A percentile compares a stretch with the other conserved stretches of the same genome.
phyloP scores from a whole-genome alignment of 2,329 filamentous ascomycete species.

The Nannizziopsis arthrosporioides region DNA sequence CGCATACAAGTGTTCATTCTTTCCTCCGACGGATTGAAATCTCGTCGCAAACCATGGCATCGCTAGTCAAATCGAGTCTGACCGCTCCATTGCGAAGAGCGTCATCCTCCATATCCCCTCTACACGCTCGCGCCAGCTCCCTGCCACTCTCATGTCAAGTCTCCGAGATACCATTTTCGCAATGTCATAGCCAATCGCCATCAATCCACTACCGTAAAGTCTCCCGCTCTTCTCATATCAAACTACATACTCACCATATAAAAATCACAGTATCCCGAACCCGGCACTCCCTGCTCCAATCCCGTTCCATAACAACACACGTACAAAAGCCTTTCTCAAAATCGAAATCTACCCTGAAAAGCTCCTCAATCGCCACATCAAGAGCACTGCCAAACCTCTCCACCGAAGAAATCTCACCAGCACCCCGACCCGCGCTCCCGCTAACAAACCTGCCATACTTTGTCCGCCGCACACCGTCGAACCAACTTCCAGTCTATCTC shows the following conservation, averaged over 20 bases:
- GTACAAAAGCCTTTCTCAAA: conserved; percentile 14
- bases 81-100: conserved; percentile 25
- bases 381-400: neutral
- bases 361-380: neutral
- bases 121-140: conserved; percentile 7
- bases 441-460: conserved; percentile 50
- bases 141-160: conserved; percentile 1
- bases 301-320: conserved; percentile 12
- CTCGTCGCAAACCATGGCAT: conserved; percentile 4
- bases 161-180: conserved; percentile 6
- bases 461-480: conserved; percentile 57
- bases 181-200: conserved; percentile 4
- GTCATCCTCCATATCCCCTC: conserved; percentile 13
- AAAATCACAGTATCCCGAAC: neutral
- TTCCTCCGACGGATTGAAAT: neutral
- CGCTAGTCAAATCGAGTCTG: conserved; percentile 21
- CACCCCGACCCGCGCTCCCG: conserved; percentile 18
- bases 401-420: neutral
- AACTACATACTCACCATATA: neutral
- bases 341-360: conserved; percentile 11
- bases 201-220: conserved; percentile 11
- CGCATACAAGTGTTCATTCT: neutral
- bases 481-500: conserved; percentile 67
- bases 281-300: conserved; percentile 8
- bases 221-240: neutral